Evolutionary conservation across 208 protist species (phyloP), one percentile per base, ranked within the genome.

Genomic region (Crithidia expoeki): DNA sequence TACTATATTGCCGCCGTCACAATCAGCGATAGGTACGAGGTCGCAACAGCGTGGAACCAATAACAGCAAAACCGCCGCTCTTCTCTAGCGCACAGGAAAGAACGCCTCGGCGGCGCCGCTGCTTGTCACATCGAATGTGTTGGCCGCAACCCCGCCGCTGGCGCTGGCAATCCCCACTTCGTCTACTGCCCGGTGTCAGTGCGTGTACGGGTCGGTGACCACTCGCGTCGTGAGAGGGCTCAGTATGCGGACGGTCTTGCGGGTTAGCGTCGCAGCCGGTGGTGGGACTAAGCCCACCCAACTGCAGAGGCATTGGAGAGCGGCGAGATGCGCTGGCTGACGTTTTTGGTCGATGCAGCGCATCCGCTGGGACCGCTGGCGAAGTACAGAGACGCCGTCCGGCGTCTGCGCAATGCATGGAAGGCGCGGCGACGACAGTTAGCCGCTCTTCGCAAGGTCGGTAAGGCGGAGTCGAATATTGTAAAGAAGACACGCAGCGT

Each of bases 331-430:
- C 70, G 70, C 0, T 69, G 61, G 70, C 56, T 76, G 70, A 76
- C 71, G 0, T 70, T 76, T 19, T 60, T 11, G 32, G 71, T 76
- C 21, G 71, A 70, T 38, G 55, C 55, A 1, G 63, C 49, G 4
- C 55, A 65, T 40, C 63, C 70, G 34, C 62, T 76, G 12, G 63
- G 71, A 0, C 63, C 71, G 2, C 68, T 76, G 4, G 63, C 63
- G n/a, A 65, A 66, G 56, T 66, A 70, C 57, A 27, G 21, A n/a
- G 56, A 65, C 30, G 60, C 70, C 3, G 56, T 27, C 11, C 60
- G 61, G n/a, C 44, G 32, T 10, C 55, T 64, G 12, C 51, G 62
- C 21, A 46, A 32, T 6, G 63, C 63, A 9, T 16, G 27, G 16
- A 36, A 56, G 61, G 23, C 23, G 38, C 51, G 33, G 6, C 69